Base-by-base conservation (phyloP, 148 eudicot genomes). In the Rhododendron griersonianum region DNA sequence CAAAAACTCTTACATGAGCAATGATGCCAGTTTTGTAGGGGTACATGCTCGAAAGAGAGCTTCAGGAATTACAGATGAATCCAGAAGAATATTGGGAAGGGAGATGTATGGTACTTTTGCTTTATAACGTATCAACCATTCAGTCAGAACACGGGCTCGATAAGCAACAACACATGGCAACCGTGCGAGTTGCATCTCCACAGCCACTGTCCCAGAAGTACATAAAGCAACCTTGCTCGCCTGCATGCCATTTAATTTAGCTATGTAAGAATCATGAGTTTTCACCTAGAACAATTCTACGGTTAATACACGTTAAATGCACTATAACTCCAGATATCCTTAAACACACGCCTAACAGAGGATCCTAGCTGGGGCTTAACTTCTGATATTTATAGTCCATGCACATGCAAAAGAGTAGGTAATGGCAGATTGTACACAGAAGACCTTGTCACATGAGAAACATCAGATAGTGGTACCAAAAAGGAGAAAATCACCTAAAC, bases 141-240 rank as follows among this genome's bases (percentile, higher is more conserved):
- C 98, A 1, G 98, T 97, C 51, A 95, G 88, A 86, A 95, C 76
- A 92, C 95, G 98, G 80, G 99, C 99, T 89, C 96, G 89, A 88
- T 95, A 97, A 44, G 98, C 96, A 87, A 97, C 96, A 82, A 93
- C 91, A 86, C 94, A 97, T 81, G 98, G 98, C 79, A 94, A 89
- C 84, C 91, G 92, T n/a, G 99, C 95, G 73, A 95, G 95, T 89
- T 94, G 98, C 92, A 95, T 80, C 89, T 97, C 98, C 90, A 97
- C 86, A 45, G 98, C 96, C 76, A 91, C 98, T 45, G 98, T 97
- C 87, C 99, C 99, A 45, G 99, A 97, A 35, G 98, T 92, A 85
- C 98, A 97, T 74, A 95, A 87, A 55, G 99, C 99, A 83, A 91
- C 94, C 44, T 81, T 87, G 87, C 98, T 95, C 37, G 92, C 98